Percentiles rank a stretch among this genome's conserved stretches.
phyloP scores from a whole-genome alignment of 352 stramenopile genomes.

The Pythium graminicola region DNA sequence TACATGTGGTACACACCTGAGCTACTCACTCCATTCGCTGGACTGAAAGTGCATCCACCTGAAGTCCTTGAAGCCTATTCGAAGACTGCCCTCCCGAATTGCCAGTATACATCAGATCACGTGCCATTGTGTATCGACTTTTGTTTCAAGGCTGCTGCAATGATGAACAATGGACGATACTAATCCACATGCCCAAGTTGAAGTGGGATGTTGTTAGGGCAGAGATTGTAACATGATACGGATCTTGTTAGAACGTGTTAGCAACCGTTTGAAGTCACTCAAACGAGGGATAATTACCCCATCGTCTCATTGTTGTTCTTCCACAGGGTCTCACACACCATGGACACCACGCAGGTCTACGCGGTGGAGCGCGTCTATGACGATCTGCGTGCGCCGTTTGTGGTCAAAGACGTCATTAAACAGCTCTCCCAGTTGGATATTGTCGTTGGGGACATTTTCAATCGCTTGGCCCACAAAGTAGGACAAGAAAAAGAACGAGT shows the following conservation, averaged over 20 bases:
- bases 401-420: slow-evolving; percentile 81
- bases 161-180: slow-evolving; percentile 28
- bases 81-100: slow-evolving; percentile 93
- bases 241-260: slow-evolving; percentile 3
- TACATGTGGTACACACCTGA: slow-evolving; percentile 98
- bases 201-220: slow-evolving; percentile 19
- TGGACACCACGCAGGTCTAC: slow-evolving; percentile 86
- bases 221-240: slow-evolving; percentile 11
- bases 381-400: slow-evolving; percentile 77
- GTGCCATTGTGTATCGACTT: slow-evolving; percentile 90
- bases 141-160: slow-evolving; percentile 58
- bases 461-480: slow-evolving; percentile 71
- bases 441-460: slow-evolving; percentile 81
- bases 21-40: slow-evolving; percentile 90
- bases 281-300: background rate
- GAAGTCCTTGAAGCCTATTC: slow-evolving; percentile 81
- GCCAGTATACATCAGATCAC: slow-evolving; percentile 95
- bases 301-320: slow-evolving; percentile 12
- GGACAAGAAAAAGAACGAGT: slow-evolving; percentile 74
- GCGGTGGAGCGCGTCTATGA: slow-evolving; percentile 82
- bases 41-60: slow-evolving; percentile 90
- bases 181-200: too few relatives aligned
- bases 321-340: slow-evolving; percentile 21
- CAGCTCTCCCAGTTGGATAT: slow-evolving; percentile 78
- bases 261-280: slow-evolving; percentile 17